Percentiles rank a stretch among this genome's conserved stretches.
Conservation (phyloP, 371 early-diverging fungal species). For the Mortierella sp. region DNA sequence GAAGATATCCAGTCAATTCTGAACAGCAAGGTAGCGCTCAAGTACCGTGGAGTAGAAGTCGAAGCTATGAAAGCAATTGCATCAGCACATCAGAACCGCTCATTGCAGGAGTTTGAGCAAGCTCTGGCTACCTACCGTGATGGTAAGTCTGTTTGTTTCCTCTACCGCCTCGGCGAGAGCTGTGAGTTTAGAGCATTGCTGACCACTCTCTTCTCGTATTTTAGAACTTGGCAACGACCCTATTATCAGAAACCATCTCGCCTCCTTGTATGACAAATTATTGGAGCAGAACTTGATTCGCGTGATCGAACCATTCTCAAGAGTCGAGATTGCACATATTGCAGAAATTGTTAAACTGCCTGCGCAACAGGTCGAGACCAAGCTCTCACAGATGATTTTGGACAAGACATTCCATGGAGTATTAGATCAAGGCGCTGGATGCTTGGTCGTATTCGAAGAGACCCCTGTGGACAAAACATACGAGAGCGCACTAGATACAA, state of each 20-base stretch:
- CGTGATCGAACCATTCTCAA: constrained; percentile 98
- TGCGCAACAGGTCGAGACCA: constrained; percentile 91
- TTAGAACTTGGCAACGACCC: constrained; percentile 91
- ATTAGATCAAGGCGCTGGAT: constrained; percentile 97
- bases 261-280: constrained; percentile 95
- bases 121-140: constrained; percentile 86
- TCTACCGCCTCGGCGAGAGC: background rate
- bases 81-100: constrained; percentile 93
- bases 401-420: constrained; percentile 97
- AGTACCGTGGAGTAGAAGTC: constrained; percentile 84
- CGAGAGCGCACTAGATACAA: constrained; percentile 90
- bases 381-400: constrained; percentile 98
- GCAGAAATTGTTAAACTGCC: constrained; percentile 95
- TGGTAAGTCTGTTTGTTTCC: constrained; percentile 60
- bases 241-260: constrained; percentile 91
- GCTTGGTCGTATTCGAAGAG: constrained; percentile 95
- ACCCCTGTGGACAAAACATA: constrained; percentile 91
- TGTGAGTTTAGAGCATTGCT: background rate
- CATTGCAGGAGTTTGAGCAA: constrained; percentile 93
- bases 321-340: constrained; percentile 96
- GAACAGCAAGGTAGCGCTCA: constrained; percentile 85
- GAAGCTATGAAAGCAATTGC: constrained; percentile 96
- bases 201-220: background rate
- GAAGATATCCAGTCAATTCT: constrained; percentile 91
- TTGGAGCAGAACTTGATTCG: constrained; percentile 96